Conservation (phyloP, 2,329 filamentous ascomycete genomes). For the Teratosphaeria epicoccoides region DNA sequence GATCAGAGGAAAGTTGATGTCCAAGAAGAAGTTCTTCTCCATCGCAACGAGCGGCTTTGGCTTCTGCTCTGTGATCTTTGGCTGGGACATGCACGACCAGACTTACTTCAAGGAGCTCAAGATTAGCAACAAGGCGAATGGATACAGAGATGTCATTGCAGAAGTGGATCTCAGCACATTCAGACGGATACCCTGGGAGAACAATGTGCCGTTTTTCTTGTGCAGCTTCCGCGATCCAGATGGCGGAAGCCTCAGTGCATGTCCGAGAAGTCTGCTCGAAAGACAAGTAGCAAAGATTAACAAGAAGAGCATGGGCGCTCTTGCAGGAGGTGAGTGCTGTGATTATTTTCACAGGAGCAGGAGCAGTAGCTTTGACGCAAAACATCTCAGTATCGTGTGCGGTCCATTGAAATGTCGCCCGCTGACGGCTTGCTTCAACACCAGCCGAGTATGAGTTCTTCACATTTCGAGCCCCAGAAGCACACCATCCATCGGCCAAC, state of each 20-base stretch:
- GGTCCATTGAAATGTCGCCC: slow-evolving; percentile 3
- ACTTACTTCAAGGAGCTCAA: slow-evolving; percentile 77
- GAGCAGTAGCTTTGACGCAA: neutral
- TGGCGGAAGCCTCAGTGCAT: slow-evolving; percentile 60
- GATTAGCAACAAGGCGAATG: slow-evolving; percentile 84
- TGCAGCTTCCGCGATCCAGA: slow-evolving; percentile 72
- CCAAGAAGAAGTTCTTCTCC: slow-evolving; percentile 85
- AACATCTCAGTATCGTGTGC: neutral
- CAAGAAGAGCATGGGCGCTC: slow-evolving; percentile 61
- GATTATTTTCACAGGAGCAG: neutral
- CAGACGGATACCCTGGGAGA: slow-evolving; percentile 82
- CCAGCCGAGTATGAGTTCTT: slow-evolving; percentile 92
- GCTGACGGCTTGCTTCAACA: slow-evolving; percentile 10
- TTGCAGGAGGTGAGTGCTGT: slow-evolving; percentile 69
- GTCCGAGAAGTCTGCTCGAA: slow-evolving; percentile 66
- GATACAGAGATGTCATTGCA: slow-evolving; percentile 76
- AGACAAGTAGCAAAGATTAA: slow-evolving; percentile 57
- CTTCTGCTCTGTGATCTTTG: slow-evolving; percentile 89
- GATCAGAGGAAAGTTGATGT: slow-evolving; percentile 79
- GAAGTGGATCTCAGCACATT: slow-evolving; percentile 68
- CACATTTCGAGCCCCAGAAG: slow-evolving; percentile 63
- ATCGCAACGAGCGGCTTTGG: slow-evolving; percentile 74
- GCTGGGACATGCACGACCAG: slow-evolving; percentile 94
- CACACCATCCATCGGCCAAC: slow-evolving; percentile 28
- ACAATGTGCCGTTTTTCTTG: slow-evolving; percentile 74